phyloP scores from a whole-genome alignment of 176 grass and related monocot genomes.

The Poa annua region DNA sequence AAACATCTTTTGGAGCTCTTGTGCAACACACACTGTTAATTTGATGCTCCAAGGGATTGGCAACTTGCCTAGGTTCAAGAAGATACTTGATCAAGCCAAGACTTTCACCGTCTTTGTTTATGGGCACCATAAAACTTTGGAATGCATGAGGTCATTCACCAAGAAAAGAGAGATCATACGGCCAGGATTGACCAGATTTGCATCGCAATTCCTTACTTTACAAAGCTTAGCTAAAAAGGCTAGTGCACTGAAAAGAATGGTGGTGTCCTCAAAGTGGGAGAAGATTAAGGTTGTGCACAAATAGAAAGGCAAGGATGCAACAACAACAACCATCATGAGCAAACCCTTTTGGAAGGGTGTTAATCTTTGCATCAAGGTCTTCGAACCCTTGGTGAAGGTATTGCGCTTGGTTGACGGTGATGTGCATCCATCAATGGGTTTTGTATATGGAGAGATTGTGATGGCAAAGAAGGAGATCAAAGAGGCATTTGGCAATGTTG shows the following conservation, averaged over 20 bases:
- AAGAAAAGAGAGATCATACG: not conserved
- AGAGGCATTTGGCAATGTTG: too few species aligned
- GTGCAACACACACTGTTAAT: too few species aligned
- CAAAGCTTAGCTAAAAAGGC: not conserved
- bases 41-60: conserved; percentile 1
- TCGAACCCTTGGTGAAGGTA: too few species aligned
- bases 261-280: not conserved
- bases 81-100: not conserved
- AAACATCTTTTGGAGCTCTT: too few species aligned
- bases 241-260: not conserved
- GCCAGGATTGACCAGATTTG: not conserved
- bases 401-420: too few species aligned
- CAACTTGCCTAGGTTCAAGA: not conserved
- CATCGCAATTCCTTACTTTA: not conserved
- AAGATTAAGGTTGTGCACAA: not conserved
- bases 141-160: not conserved
- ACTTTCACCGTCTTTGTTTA: not conserved
- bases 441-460: too few species aligned
- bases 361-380: too few species aligned
- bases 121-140: not conserved
- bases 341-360: too few species aligned
- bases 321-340: too few species aligned
- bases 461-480: too few species aligned
- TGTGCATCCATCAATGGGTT: too few species aligned
- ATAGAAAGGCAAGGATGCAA: not conserved